Base-by-base conservation (phyloP, 164 flowering plant genomes). In the Hamamelis virginiana region DNA sequence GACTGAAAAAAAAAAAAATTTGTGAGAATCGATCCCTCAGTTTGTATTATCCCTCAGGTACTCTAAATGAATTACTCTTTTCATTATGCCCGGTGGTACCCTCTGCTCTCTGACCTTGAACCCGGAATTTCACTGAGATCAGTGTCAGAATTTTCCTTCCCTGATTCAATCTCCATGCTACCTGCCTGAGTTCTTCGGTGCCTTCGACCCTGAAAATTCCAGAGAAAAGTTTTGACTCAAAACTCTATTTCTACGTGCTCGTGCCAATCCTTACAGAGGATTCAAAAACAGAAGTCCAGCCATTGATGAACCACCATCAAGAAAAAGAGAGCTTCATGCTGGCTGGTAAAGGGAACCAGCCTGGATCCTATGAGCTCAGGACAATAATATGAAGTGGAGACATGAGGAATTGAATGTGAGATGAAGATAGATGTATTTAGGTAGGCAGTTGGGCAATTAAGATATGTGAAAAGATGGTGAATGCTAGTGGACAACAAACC, bases 131-230 rank as follows among this genome's bases (percentile, higher is more conserved):
- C 97, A 53, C 97, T 91, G 66, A 69, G 76, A 26, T 93, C 98
- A 2, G 97, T 90, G 80, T 91, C 98, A 4, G 94, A 88, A 67
- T 73, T 84, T 38, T 89, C 94, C 74, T 64, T 83, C 53, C 86
- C 91, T 1, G 87, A 80, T 33, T 91, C 97, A 53, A 83, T 83
- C 70, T 94, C 98, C 74, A 71, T 60, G 81, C 87, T 86, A 19
- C 81, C 82, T 50, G 81, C 90, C 21, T 81, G 85, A 67, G 72
- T 76, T 73, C 86, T 82, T 45, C 90, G 80, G 59, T 85, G 92
- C 77, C 98, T 90, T 69, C 96, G 83, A 71, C 88, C 98, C 98
- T 94, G 77, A 58, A 56, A 48, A 13, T 11, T 26, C 18, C 25
- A 18, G 4, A 57, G 10, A 28, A 44, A 47, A 21, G 6, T 41